Evolutionary conservation across 2,329 filamentous ascomycete species (phyloP), one percentile per base, ranked within the genome.

Genomic region (Pezicula radicicola): DNA sequence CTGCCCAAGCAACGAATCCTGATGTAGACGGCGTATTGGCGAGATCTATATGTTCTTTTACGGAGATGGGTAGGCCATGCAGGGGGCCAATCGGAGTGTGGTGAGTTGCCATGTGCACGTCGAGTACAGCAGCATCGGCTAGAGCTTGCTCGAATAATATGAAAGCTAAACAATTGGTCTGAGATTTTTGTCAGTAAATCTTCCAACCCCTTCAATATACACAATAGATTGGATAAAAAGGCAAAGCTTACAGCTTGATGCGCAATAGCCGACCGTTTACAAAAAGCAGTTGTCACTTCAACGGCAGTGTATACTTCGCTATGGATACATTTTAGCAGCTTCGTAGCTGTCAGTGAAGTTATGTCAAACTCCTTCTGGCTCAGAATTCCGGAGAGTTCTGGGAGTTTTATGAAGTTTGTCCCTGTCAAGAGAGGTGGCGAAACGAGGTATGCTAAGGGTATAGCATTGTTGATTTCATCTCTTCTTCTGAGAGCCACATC

Each of bases 61-160:
- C 70, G 0, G 76, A 36, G 18, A 83, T 73, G 0, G 80, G 80
- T 0, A 84, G 68, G 2, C 84, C 85, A 65, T 88, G 84, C 3
- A 88, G 70, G 3, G 84, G 83, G 0, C 85, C 84, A 1, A 78
- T 59, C 0, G 76, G 67, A 53, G 70, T 66, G 0, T 71, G 68
- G 8, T 70, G 67, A 5, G 56, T 51, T 3, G 62, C 52, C 6
- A 75, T 60, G 48, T 75, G 63, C 1, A 70, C 64, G 61, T 84
- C 81, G 3, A 82, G 66, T 15, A 67, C 45, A 13, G 63, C 60
- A 0, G 79, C 79, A 12, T 64, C 63, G 3, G 64, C 50, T 1
- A 82, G 58, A 1, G 77, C 79, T 19, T 68, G 60, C 1, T 72
- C 63, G 53, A 79, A 77, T 54, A 79, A 74, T 3, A 80, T 68